Evolutionary conservation across 805 yeast genomes (phyloP).

Genomic region (Metschnikowia shivogae): DNA sequence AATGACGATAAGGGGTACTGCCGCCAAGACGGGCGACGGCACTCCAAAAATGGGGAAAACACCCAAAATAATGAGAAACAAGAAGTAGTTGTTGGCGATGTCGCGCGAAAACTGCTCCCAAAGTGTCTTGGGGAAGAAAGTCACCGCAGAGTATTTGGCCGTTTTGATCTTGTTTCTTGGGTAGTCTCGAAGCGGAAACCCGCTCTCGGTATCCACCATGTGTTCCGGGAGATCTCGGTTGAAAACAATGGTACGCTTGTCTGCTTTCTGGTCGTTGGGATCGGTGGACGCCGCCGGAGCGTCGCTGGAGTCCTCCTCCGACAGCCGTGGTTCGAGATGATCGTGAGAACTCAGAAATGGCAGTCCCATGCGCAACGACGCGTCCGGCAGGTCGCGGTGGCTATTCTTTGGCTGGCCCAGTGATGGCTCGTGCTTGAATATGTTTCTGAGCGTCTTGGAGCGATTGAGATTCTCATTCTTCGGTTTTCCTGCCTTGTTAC

Average conservation of each 20-base stretch:
- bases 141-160: constrained; percentile 56
- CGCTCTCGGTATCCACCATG: constrained; percentile 36
- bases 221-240: constrained; percentile 59
- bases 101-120: constrained; percentile 49
- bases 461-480: constrained; percentile 43
- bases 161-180: constrained; percentile 59
- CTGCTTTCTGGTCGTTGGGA: constrained; percentile 25
- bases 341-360: constrained; percentile 1
- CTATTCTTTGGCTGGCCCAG: not conserved
- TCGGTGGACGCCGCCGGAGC: constrained; percentile 16
- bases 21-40: constrained; percentile 64
- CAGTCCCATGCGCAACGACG: not conserved
- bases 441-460: constrained; percentile 54
- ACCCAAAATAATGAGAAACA: constrained; percentile 52
- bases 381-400: constrained; percentile 13
- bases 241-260: constrained; percentile 27
- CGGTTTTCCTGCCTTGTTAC: constrained; percentile 70
- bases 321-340: constrained; percentile 6
- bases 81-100: constrained; percentile 58
- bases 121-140: constrained; percentile 55
- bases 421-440: constrained; percentile 22
- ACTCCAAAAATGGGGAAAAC: constrained; percentile 64
- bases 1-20: constrained; percentile 78
- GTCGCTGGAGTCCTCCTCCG: constrained; percentile 19
- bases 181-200: constrained; percentile 34